Conservation (phyloP, 306 rosid species). For the Vicia villosa region DNA sequence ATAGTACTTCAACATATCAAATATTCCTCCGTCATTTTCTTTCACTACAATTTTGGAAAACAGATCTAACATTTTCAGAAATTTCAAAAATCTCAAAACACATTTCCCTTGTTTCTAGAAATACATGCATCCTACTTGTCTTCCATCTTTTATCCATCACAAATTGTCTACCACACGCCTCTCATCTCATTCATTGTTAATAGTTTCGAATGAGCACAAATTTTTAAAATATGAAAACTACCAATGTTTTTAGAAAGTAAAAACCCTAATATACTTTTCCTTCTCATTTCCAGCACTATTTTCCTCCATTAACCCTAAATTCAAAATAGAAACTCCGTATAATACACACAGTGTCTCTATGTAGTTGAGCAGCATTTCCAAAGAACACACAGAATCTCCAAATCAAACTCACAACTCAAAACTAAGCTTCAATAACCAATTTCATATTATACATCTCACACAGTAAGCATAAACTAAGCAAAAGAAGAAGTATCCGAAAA, state of each 20-base stretch:
- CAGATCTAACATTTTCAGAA: no score
- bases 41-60: no score
- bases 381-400: background rate
- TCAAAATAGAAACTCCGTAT: constrained; percentile 1
- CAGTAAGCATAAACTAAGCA: background rate
- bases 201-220: no score
- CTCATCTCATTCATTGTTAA: no score
- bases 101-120: no score
- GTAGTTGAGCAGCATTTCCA: background rate
- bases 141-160: no score
- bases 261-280: background rate
- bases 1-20: background rate
- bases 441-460: background rate
- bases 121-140: no score
- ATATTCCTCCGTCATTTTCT: background rate
- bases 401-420: background rate
- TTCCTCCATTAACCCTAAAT: background rate
- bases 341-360: background rate
- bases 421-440: background rate
- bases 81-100: no score
- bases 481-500: background rate
- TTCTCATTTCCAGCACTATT: background rate
- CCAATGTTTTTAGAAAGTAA: no score
- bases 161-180: no score
- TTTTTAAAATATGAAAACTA: no score